phyloP scores from a whole-genome alignment of 1,284 basidiomycete genomes.

The Pseudozyma sp. region DNA sequence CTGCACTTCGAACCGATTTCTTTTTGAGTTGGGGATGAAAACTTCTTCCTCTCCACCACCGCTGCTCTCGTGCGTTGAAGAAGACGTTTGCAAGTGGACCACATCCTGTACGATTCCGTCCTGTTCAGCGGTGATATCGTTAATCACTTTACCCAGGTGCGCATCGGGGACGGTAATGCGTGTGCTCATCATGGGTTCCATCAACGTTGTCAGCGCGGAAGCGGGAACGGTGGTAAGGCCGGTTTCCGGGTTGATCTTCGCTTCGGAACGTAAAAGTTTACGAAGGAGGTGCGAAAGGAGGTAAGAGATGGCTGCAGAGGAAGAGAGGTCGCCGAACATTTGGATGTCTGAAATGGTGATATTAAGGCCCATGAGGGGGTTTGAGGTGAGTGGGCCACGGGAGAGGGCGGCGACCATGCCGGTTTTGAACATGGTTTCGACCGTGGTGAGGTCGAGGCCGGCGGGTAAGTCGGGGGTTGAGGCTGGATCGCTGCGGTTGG shows the following conservation, averaged over 20 bases:
- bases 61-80: constrained; percentile 40
- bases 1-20: constrained; percentile 74
- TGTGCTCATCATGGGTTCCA: constrained; percentile 67
- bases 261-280: constrained; percentile 35
- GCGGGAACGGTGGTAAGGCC: not conserved
- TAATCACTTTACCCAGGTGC: constrained; percentile 61
- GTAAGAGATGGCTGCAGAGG: constrained; percentile 53
- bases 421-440: constrained; percentile 31
- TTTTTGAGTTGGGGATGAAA: constrained; percentile 76
- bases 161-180: constrained; percentile 47
- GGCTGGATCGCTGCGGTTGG: not conserved
- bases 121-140: constrained; percentile 63
- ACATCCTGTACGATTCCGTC: constrained; percentile 59
- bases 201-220: constrained; percentile 43
- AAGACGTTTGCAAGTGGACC: constrained; percentile 70
- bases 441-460: constrained; percentile 30
- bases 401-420: constrained; percentile 56
- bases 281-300: constrained; percentile 51
- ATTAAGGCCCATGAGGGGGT: constrained; percentile 55
- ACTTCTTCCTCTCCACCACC: constrained; percentile 73
- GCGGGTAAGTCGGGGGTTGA: constrained; percentile 2
- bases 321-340: constrained; percentile 52
- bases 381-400: constrained; percentile 62
- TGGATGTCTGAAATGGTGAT: constrained; percentile 43
- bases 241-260: constrained; percentile 15